These are phyloP conservation scores for Euphorbia celastroides DNA, from an alignment of 441 rosid genomes.

Conservation along the genomic window DNA sequence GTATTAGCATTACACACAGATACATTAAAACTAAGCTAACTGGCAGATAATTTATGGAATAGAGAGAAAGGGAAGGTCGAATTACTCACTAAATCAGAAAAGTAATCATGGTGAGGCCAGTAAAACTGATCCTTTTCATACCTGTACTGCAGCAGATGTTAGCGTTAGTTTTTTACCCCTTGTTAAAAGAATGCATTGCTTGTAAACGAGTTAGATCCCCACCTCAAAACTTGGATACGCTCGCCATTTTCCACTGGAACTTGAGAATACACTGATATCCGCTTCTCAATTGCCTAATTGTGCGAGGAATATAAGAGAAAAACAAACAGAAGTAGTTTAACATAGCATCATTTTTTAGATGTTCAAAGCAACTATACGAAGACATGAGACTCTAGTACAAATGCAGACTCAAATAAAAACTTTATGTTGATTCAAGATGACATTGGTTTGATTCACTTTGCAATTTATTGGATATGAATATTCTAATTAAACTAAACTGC, in stretches of 20 bases:
- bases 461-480: neutral
- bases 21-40: neutral
- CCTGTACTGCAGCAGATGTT: slow-evolving; percentile 84
- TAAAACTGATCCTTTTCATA: slow-evolving; percentile 79
- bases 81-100: slow-evolving; percentile 74
- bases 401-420: neutral
- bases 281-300: slow-evolving; percentile 76
- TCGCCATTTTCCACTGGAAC: slow-evolving; percentile 88
- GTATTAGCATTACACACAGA: neutral
- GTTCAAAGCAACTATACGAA: slow-evolving; percentile 5
- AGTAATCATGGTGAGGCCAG: slow-evolving; percentile 94
- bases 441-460: neutral
- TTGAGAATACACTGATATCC: slow-evolving; percentile 93
- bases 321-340: slow-evolving; percentile 7
- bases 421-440: neutral
- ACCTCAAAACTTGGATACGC: slow-evolving; percentile 92
- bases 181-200: slow-evolving; percentile 20
- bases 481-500: neutral
- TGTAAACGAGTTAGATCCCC: slow-evolving; percentile 27
- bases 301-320: slow-evolving; percentile 10
- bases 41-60: neutral
- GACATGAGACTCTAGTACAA: neutral
- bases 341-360: slow-evolving; percentile 2
- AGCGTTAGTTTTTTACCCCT: slow-evolving; percentile 35
- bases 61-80: slow-evolving; percentile 2